Conservation (phyloP, 2,329 filamentous ascomycete species). For the Aspergillus hiratsukae region DNA sequence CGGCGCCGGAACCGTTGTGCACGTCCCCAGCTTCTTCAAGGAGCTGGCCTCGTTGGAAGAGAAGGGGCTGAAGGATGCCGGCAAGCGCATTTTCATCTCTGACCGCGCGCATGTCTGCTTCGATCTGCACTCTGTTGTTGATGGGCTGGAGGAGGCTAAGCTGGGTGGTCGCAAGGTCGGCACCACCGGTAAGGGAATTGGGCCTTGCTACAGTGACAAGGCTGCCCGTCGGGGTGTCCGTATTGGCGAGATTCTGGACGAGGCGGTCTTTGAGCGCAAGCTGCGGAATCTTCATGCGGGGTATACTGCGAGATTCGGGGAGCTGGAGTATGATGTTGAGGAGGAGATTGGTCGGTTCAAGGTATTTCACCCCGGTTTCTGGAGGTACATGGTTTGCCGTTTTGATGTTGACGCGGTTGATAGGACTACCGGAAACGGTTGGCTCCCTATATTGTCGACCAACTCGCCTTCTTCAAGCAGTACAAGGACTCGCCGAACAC, state of each 20-base stretch:
- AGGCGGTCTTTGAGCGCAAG: conserved; percentile 52
- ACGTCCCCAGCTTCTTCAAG: conserved; percentile 47
- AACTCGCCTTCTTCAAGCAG: conserved; percentile 51
- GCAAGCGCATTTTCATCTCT: conserved; percentile 43
- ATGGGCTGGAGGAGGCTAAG: conserved; percentile 43
- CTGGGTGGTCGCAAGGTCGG: conserved; percentile 45
- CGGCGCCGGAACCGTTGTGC: conserved; percentile 45
- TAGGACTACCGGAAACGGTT: conserved; percentile 37
- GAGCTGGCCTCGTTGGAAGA: conserved; percentile 40
- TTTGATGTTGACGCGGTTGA: not conserved
- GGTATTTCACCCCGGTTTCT: conserved; percentile 24
- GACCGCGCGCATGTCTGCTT: conserved; percentile 45
- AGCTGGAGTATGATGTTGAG: conserved; percentile 56
- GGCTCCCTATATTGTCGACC: conserved; percentile 38
- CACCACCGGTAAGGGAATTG: conserved; percentile 48
- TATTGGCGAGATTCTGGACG: conserved; percentile 55
- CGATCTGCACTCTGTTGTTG: conserved; percentile 43
- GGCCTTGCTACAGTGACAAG: conserved; percentile 61
- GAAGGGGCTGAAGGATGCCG: conserved; percentile 40
- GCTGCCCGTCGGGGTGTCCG: conserved; percentile 56
- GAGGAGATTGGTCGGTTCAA: conserved; percentile 57
- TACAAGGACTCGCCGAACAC: conserved; percentile 53
- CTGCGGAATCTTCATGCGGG: conserved; percentile 48
- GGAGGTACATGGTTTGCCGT: conserved; percentile 1
- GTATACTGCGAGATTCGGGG: conserved; percentile 56